phyloP scores from a whole-genome alignment of 768 basidiomycete genomes.

The Kondoa subrosea region DNA sequence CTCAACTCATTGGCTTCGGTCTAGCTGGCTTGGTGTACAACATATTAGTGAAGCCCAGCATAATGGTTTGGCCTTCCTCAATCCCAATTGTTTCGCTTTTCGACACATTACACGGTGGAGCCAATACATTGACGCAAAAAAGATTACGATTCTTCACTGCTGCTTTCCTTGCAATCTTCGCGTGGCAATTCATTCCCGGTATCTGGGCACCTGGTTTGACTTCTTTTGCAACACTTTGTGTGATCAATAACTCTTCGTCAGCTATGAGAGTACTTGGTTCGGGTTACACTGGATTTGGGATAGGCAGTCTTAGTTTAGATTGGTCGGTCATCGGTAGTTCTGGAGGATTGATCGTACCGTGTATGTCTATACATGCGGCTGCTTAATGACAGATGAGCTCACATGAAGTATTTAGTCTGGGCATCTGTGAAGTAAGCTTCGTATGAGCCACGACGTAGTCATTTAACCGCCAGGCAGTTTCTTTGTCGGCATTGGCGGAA shows the following conservation, averaged over 20 bases:
- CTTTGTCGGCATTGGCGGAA: constrained; percentile 24
- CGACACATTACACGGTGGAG: constrained; percentile 28
- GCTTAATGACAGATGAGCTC: neutral
- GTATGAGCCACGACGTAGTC: neutral
- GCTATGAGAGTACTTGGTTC: constrained; percentile 22
- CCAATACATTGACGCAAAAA: constrained; percentile 19
- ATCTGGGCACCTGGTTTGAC: neutral
- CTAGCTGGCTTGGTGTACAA: constrained; percentile 27
- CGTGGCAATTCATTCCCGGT: constrained; percentile 30
- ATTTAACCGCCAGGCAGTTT: constrained; percentile 4
- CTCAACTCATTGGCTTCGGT: constrained; percentile 31
- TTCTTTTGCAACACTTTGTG: constrained; percentile 12
- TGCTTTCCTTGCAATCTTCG: constrained; percentile 23
- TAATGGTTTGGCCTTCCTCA: constrained; percentile 26
- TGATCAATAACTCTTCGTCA: constrained; percentile 19
- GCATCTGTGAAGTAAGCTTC: neutral
- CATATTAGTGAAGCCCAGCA: constrained; percentile 22
- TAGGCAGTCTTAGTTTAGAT: constrained; percentile 28
- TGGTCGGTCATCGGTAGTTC: constrained; percentile 29
- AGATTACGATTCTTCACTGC: constrained; percentile 27
- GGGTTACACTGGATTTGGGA: constrained; percentile 28
- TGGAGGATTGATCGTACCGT: constrained; percentile 28
- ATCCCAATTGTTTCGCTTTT: constrained; percentile 28
- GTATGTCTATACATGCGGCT: neutral
- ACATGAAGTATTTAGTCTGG: neutral